Percentiles rank a stretch among this genome's conserved stretches.
These are phyloP conservation scores for Yamadazyma kitorensis DNA, from an alignment of 805 yeast species.

Conservation along the genomic window DNA sequence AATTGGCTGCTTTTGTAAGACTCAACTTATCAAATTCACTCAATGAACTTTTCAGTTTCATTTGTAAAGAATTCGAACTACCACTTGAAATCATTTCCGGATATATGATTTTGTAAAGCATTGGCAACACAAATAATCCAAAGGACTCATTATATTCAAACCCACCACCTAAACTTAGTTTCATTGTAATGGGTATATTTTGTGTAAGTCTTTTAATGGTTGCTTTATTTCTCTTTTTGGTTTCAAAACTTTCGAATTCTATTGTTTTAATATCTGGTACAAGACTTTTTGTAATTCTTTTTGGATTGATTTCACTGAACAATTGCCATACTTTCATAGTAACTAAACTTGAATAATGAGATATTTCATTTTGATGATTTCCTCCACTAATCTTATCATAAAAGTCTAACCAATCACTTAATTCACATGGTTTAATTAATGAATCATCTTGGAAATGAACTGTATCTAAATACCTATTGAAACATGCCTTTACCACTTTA, in stretches of 20 bases:
- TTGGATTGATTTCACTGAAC: conserved; percentile 58
- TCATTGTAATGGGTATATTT: conserved; percentile 25
- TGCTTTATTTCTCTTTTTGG: conserved; percentile 29
- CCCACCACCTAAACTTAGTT: conserved; percentile 26
- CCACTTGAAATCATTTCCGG: conserved; percentile 23
- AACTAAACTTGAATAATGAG: conserved; percentile 54
- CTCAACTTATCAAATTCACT: conserved; percentile 27
- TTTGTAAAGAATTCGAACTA: conserved; percentile 14
- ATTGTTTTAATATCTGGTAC: conserved; percentile 31
- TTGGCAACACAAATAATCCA: conserved; percentile 33
- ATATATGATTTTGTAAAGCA: conserved; percentile 26
- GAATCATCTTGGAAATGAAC: conserved; percentile 62
- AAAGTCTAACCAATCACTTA: conserved; percentile 77
- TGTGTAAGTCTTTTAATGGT: conserved; percentile 27
- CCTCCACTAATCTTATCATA: conserved; percentile 62
- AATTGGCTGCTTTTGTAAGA: conserved; percentile 34
- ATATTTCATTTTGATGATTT: conserved; percentile 25
- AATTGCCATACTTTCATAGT: conserved; percentile 60
- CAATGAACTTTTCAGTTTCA: conserved; percentile 21
- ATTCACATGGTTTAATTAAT: conserved; percentile 52
- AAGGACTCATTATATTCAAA: conserved; percentile 20
- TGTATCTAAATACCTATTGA: conserved; percentile 58
- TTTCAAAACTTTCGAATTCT: conserved; percentile 41
- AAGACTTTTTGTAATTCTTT: conserved; percentile 16
- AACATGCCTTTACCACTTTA: conserved; percentile 69